Evolutionary conservation across 169 alveolate genomes (phyloP), one percentile per base, ranked within the genome.

Genomic region (Eimeria tenella): DNA sequence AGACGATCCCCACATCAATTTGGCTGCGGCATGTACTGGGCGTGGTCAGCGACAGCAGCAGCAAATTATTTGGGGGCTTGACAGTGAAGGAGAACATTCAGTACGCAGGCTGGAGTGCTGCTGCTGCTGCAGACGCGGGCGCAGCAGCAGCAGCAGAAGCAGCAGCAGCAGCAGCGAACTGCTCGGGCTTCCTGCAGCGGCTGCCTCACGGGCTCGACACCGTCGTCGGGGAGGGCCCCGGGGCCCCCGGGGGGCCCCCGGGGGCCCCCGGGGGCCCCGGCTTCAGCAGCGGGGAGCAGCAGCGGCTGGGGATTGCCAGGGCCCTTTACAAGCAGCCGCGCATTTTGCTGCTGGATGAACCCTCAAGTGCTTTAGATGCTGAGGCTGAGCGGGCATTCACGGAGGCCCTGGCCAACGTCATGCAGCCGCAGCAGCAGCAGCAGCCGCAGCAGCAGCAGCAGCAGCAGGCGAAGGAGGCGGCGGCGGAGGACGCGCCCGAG

Each of bases 221-320:
- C 13, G 19, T 75, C 10, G 63, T 75, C 3, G 42, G 42, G 42
- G 42, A 31, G 42, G 21, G 23, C 23, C 17, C 17, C 21, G 23
- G 21, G 17, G 74, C 21, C 74, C 21, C 74, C 74, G 42, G 42
- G 42, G 42, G 42, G 42, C 42, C 42, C 42, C 42, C 42, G 42
- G 42, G 42, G 42, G 42, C 42, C 42, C 31, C 77, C 11, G 77
- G 49, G 31, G 77, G 77, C 77, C n/a, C 42, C 77, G 11, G 49
- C 82, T 88, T 52, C 86, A 88, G 94, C 87, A 73, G 86, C 62
- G 94, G 94, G 25, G 94, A 88, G 77, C 88, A 73, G 87, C 94
- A 88, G 75, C 55, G 94, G 4, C 86, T 88, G 49, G 94, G 88
- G 17, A n/a, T 88, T 5, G 94, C 94, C 13, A 17, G 94, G 15